Conservation (phyloP, 2,329 filamentous ascomycete genomes). For the Verticillium isaacii region DNA sequence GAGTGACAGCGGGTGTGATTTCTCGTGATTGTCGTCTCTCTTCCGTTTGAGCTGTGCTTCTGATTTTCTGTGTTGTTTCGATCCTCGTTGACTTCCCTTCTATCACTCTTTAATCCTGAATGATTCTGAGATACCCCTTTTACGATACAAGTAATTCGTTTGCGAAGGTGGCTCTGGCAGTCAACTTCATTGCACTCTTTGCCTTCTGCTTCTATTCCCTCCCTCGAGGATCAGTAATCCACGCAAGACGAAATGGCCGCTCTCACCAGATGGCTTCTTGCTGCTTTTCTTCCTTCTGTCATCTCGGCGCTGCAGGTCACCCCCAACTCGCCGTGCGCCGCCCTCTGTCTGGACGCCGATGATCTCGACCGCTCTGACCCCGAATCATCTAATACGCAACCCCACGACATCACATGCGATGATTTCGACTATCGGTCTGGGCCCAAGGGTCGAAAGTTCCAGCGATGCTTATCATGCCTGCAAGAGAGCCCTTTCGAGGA, state of each 20-base stretch:
- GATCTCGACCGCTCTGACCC: conserved; percentile 37
- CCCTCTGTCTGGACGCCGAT: conserved; percentile 41
- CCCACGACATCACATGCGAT: conserved; percentile 41
- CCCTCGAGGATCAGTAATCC: not conserved
- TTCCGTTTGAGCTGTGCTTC: conserved; percentile 1
- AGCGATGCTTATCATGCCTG: conserved; percentile 46
- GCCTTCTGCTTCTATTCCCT: not conserved
- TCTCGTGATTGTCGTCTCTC: not conserved
- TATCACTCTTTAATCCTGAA: not conserved
- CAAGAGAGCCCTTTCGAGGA: conserved; percentile 44
- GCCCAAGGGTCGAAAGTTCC: conserved; percentile 37
- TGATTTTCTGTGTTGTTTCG: not conserved
- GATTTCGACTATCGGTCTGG: conserved; percentile 37
- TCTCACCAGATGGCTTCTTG: conserved; percentile 14
- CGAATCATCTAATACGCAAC: conserved; percentile 37
- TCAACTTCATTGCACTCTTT: conserved; percentile 5
- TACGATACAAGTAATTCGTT: not conserved
- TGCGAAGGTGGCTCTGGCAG: not conserved
- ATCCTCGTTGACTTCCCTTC: not conserved
- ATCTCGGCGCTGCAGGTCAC: conserved; percentile 40
- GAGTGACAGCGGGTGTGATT: not conserved
- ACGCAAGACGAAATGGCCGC: conserved; percentile 11
- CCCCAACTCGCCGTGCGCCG: conserved; percentile 49
- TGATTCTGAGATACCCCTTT: not conserved
- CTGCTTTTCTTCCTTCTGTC: conserved; percentile 21